A percentile compares a stretch with the other conserved stretches of the same genome.
Conservation (phyloP, 208 protist species). For the Blastocrithidia nonstop region DNA sequence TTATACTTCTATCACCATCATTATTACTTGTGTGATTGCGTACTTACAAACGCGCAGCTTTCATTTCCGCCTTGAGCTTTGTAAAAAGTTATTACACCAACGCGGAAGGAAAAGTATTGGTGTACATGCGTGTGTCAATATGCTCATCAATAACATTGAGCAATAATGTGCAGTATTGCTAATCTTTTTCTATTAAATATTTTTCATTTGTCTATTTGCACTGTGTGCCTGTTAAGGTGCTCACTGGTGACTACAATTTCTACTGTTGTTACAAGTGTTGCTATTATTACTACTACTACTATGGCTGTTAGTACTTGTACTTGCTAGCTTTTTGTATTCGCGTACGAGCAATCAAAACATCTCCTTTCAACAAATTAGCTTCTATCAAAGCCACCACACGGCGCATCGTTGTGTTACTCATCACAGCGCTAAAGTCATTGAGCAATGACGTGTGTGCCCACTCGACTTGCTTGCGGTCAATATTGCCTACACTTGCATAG, state of each 20-base stretch:
- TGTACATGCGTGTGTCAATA: slow-evolving; percentile 23
- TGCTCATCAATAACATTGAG: slow-evolving; percentile 23
- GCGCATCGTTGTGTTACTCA: slow-evolving; percentile 34
- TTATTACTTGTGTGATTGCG: slow-evolving; percentile 8
- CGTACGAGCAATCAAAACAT: slow-evolving; percentile 21
- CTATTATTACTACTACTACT: too few species aligned
- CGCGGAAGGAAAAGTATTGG: slow-evolving; percentile 16
- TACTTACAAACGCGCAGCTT: slow-evolving; percentile 7
- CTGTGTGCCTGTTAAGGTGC: too few species aligned
- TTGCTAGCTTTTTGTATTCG: too few species aligned
- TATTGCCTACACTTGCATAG: slow-evolving; percentile 60
- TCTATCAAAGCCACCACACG: slow-evolving; percentile 48
- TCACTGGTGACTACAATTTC: too few species aligned
- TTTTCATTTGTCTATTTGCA: slow-evolving; percentile 7
- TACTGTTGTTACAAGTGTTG: too few species aligned
- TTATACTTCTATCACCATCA: slow-evolving; percentile 8
- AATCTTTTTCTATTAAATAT: slow-evolving; percentile 10
- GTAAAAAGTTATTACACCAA: slow-evolving; percentile 24
- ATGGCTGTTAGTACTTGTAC: too few species aligned
- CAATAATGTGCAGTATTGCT: slow-evolving; percentile 15
- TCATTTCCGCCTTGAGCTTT: slow-evolving; percentile 13
- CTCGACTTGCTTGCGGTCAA: slow-evolving; percentile 32
- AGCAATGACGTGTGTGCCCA: slow-evolving; percentile 40
- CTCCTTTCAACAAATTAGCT: slow-evolving; percentile 35
- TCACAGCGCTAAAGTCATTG: slow-evolving; percentile 38